phyloP scores from a whole-genome alignment of 495 filamentous ascomycete species.

The Cetradonia linearis region DNA sequence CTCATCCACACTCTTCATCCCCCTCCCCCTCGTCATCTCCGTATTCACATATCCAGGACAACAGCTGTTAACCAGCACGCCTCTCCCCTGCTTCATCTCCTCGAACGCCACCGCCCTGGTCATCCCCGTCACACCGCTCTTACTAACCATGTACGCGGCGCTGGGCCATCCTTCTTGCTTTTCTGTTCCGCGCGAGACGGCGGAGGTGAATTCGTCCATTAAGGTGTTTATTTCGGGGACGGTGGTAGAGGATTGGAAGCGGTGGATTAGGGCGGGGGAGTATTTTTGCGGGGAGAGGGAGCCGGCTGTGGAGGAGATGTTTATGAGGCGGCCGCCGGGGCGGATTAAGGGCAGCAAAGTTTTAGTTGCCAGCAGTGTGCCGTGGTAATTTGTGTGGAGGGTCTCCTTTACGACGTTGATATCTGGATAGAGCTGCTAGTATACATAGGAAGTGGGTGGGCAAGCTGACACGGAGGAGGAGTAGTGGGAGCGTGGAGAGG shows the following conservation, averaged over 20 bases:
- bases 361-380: constrained; percentile 34
- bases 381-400: constrained; percentile 40
- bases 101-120: constrained; percentile 34
- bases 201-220: constrained; percentile 35
- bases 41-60: constrained; percentile 45
- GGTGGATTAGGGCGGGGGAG: constrained; percentile 27
- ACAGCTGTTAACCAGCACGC: constrained; percentile 40
- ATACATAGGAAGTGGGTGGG: not conserved
- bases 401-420: constrained; percentile 39
- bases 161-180: constrained; percentile 38
- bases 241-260: constrained; percentile 31
- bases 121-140: constrained; percentile 37
- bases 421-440: constrained; percentile 24
- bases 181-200: constrained; percentile 33
- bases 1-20: constrained; percentile 37
- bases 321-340: constrained; percentile 35
- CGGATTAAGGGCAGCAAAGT: constrained; percentile 36
- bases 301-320: constrained; percentile 37
- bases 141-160: constrained; percentile 38
- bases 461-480: not conserved
- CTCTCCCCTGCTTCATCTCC: constrained; percentile 27
- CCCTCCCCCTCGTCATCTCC: constrained; percentile 42
- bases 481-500: not conserved
- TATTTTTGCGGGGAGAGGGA: constrained; percentile 31
- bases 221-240: constrained; percentile 33